Evolutionary conservation across 2,329 filamentous ascomycete genomes (phyloP), one percentile per base, ranked within the genome.

Genomic region (Rutstroemia sp.): DNA sequence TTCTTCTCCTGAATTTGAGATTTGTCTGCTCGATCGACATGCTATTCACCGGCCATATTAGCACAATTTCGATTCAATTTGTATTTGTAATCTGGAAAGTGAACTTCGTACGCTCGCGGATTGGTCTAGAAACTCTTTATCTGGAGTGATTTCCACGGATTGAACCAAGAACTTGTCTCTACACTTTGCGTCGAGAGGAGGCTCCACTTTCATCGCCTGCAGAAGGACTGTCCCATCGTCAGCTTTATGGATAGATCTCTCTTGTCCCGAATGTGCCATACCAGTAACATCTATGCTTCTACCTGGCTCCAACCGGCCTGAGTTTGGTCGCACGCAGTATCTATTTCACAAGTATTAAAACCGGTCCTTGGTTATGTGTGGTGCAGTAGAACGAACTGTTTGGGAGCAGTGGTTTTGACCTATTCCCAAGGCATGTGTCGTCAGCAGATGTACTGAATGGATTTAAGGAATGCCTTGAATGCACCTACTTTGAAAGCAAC

Each of bases 381-480:
- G 10, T 42, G 14, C 37, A 14, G 46, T 55, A 50, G 8, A 60
- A 65, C 87, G 70, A 88, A 99, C 92, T 97, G 94, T 77, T 97
- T 97, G 37, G 94, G 94, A 50, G 94, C 94, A 61, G 94, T 99
- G 49, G 94, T 99, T 85, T 99, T 99, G 74, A 99, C 94, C 91
- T 96, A 66, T 44, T 62, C 37, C 37, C 39, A 51, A 41, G 12
- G 14, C 8, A 50, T 19, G 34, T 1, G 21, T 19, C 7, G 19
- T 51, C 27, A 52, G 54, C 9, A 56, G 9, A 16, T 38, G 30
- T 38, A n/a, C 14, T 12, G 30, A 21, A 63, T 67, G 51, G 66
- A 62, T 25, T 4, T 2, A 23, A 9, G 10, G 16, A 39, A 57
- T 46, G 59, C 46, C 30, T 37, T 58, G 19, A 19, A 19, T 18